phyloP scores from a whole-genome alignment of 768 basidiomycete species.

The Porpolomopsis calyptriformis region DNA sequence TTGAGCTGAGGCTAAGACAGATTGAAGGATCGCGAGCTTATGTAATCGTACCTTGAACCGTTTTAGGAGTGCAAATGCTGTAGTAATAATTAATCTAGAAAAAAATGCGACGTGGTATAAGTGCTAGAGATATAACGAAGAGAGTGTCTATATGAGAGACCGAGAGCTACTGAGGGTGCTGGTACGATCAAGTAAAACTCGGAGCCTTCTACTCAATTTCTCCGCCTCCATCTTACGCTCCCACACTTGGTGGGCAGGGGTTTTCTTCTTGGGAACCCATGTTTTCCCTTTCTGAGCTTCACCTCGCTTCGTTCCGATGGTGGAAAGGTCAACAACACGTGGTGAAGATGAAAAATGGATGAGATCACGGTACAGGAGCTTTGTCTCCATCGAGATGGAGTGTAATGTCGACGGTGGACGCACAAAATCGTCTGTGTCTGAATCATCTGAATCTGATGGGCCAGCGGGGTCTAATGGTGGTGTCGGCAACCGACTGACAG shows the following conservation, averaged over 20 bases:
- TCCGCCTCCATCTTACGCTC: slow-evolving; percentile 72
- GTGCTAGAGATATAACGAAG: too few species aligned
- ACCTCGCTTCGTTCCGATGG: slow-evolving; percentile 39
- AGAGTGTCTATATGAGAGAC: too few species aligned
- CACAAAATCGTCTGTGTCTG: slow-evolving; percentile 29
- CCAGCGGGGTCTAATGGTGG: slow-evolving; percentile 60
- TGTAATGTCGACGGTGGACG: slow-evolving; percentile 38
- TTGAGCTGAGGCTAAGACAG: not conserved
- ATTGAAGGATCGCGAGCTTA: not conserved
- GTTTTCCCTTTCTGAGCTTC: slow-evolving; percentile 41
- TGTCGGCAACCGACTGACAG: slow-evolving; percentile 40
- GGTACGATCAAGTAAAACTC: slow-evolving; percentile 59
- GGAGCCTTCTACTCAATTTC: slow-evolving; percentile 55
- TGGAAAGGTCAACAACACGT: slow-evolving; percentile 76
- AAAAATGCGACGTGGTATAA: too few species aligned
- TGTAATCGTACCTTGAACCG: too few species aligned
- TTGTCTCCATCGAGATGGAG: slow-evolving; percentile 71
- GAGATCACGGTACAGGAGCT: slow-evolving; percentile 80
- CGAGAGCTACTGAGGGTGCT: too few species aligned
- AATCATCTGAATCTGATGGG: slow-evolving; percentile 58
- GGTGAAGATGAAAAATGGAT: slow-evolving; percentile 76
- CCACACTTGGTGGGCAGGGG: slow-evolving; percentile 71
- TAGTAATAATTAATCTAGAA: too few species aligned
- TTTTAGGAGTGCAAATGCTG: too few species aligned
- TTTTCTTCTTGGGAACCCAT: slow-evolving; percentile 76